Evolutionary conservation across 257 asterid genomes (phyloP), one percentile per base, ranked within the genome.

Genomic region (Nicotiana knightiana): DNA sequence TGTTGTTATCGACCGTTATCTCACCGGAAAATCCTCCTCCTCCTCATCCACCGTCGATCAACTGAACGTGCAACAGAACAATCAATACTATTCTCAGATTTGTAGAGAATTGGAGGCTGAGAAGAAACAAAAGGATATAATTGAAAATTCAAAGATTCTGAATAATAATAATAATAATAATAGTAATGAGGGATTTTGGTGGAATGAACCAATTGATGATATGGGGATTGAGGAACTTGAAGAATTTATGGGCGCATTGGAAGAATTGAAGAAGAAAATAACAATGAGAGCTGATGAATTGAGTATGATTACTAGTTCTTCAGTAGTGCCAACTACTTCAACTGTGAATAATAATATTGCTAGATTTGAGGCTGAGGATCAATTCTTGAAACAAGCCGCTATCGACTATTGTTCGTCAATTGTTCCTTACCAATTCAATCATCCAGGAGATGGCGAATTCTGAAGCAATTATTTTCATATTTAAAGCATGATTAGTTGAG

Each of bases 201-300:
- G 92, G 93, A 84, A 88, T 21, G 78, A 79, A 16, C 82, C 84
- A 9, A 62, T 81, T 37, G 90, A 87, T 17, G 62, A 80, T 4
- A 17, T 85, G 88, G 88, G 81, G n/a, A 3, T 90, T 77, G 86
- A 86, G 21, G 90, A 89, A 66, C 87, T 91, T 77, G 88, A 90
- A 82, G 88, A 82, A 6, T 89, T 73, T 28, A 53, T 28, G 24
- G 76, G 63, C 16, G 86, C 87, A 1, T 30, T 90, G 86, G 88
- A 82, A 16, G 81, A n/a, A 16, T 48, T 91, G 87, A 82, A 71
- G 81, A 77, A 65, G 48, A 89, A 86, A 12, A 86, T 88, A 35
- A 17, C 46, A 13, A 58, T 59, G 30, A 78, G 81, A 66, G 76
- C 82, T 12, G 89, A 76, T 63, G 90, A 86, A 43, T 62, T 84